Base-by-base conservation (phyloP, 208 protist genomes). In the Acanthamoeba lenticulata region DNA sequence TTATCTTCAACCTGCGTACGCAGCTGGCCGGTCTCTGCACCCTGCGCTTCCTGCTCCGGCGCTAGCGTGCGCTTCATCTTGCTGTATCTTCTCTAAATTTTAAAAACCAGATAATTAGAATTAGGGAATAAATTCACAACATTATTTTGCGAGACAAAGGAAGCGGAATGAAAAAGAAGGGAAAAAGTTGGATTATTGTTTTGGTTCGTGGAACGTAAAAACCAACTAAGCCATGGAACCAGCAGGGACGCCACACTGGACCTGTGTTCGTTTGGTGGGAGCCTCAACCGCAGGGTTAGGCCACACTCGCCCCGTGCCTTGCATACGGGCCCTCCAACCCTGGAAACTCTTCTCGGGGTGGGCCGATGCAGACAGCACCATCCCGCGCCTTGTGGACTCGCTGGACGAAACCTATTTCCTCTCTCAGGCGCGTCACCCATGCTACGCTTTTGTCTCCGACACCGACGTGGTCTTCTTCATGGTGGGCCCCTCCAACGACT, bases 391-490 rank as follows among this genome's bases (percentile, higher is more conserved):
- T 5, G 60, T 27, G 60, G 13, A 69, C 60, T 69, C 60, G 19
- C 29, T 69, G 4, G 60, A 69, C 60, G 60, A 69, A 69, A 27
- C 60, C 60, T 69, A 69, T 69, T 69, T 69, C 60, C 60, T 69
- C 29, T 27, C 19, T 6, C 60, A 69, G 60, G 60, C 60, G 19
- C 5, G 29, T 21, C 60, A 69, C 60, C 60, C 60, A 69, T 27
- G 60, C 60, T 69, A 69, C 60, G 60, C 60, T 69, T 69, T 69
- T 69, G 60, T 69, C 60, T 69, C 60, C 60, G 21, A 69, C 60
- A 69, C 60, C 60, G 60, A 69, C 60, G 60, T 69, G 5, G 60
- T 69, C 60, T 69, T 69, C 60, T 69, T 69, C 21, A 69, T 69
- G 60, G 60, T 69, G 60, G 60, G 60, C 6, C 60, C 60, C 6